Evolutionary conservation across 1,284 basidiomycete species (phyloP), one percentile per base, ranked within the genome.

Genomic region (Vanrija sp.): DNA sequence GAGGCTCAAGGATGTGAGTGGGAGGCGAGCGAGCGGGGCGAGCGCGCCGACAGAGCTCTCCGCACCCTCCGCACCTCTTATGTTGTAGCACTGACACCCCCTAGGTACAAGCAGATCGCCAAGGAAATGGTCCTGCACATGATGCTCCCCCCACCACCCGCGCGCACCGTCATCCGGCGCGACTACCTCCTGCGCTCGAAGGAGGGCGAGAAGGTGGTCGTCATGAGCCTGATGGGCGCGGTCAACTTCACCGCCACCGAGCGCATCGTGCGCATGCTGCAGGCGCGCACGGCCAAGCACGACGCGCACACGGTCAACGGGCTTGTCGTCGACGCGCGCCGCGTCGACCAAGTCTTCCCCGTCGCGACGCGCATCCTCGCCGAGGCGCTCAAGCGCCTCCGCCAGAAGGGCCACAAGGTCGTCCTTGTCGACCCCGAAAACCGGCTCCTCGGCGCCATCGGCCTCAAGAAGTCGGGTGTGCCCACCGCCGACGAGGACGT

Each of bases 371-470:
- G 18, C 18, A n/a, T 50, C 39, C n/a, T 18, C 18, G 12, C 8
- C 16, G 28, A 46, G 25, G 38, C 51, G 0, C 45, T 52, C 12
- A n/a, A 38, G 14, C 55, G 59, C 23, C 54, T 61, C 16, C 50
- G 46, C 48, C n/a, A 14, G 14, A 43, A 47, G 1, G 55, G 53
- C 19, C 29, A 49, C 26, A 21, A 38, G n/a, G 38, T 55, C 28
- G 16, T 19, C 18, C 25, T 61, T 34, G 51, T 61, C 48, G 59
- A 58, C 47, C 59, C 59, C 9, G 51, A 57, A 19, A 34, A 44
- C 42, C 23, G 51, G 4, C 50, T 61, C 10, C 34, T 34, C 34
- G 34, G 34, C 34, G 6, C 9, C 12, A 8, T 34, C 34, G 34
- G 34, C 21, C 21, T 23, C 34, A 34, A 34, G 34, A 12, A 12